A percentile compares a stretch with the other conserved stretches of the same genome.
These are phyloP conservation scores for Buddleja alternifolia DNA, from an alignment of 257 asterid species.

Conservation along the genomic window DNA sequence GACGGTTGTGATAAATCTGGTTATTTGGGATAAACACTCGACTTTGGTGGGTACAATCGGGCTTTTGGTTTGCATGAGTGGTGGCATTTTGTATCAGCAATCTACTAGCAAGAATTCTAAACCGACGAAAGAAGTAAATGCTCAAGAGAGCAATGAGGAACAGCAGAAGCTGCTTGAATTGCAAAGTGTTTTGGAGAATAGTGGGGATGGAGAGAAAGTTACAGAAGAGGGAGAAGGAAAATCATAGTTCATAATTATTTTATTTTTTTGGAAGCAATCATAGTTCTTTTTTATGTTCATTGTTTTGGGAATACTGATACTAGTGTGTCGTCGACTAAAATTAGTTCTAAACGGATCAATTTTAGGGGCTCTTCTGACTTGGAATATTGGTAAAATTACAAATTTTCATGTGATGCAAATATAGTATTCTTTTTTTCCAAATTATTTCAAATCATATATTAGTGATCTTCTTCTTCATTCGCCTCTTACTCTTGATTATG, in stretches of 20 bases:
- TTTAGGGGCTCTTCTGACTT: too few species aligned
- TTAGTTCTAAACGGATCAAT: too few species aligned
- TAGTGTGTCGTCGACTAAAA: too few species aligned
- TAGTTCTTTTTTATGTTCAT: too few species aligned
- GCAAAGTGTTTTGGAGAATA: conserved; percentile 47
- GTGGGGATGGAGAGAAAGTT: conserved; percentile 42
- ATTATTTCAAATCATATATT: too few species aligned
- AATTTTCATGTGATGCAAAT: too few species aligned
- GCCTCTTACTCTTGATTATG: too few species aligned
- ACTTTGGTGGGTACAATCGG: conserved; percentile 84
- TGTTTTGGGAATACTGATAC: too few species aligned
- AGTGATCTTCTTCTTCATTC: too few species aligned
- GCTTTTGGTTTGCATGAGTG: conserved; percentile 86
- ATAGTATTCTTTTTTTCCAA: too few species aligned
- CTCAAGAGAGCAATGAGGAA: conserved; percentile 64
- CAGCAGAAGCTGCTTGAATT: conserved; percentile 74
- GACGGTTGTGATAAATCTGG: conserved; percentile 86
- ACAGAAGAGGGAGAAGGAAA: conserved; percentile 48
- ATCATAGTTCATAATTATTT: conserved; percentile 38
- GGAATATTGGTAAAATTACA: too few species aligned
- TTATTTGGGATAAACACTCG: conserved; percentile 94
- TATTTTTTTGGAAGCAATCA: too few species aligned
- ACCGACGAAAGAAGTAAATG: conserved; percentile 45
- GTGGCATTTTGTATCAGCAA: conserved; percentile 87
- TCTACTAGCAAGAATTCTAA: conserved; percentile 65